Base-by-base conservation (phyloP, 805 yeast genomes). In the Lachancea waltii region DNA sequence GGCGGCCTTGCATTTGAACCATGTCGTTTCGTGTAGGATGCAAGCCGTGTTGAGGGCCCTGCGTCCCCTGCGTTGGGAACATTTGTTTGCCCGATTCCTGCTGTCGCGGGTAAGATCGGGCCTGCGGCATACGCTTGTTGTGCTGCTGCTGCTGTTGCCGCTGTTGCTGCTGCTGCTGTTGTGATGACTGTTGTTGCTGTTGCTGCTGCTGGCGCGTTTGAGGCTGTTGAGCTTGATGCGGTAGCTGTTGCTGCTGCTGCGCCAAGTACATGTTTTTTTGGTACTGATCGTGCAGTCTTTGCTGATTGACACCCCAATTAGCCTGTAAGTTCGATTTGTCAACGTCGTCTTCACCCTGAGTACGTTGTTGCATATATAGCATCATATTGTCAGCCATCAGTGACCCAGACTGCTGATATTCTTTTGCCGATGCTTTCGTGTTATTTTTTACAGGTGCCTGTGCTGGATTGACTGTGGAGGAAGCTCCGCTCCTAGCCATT, bases 191-290 rank as follows among this genome's bases (percentile, higher is more conserved):
- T 22, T 33, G 49, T 7, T 38, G 40, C 29, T 31, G 47, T 19
- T 34, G 49, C 9, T 38, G 45, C 9, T 28, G 36, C 10, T 40
- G 46, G 23, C 40, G 51, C 15, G 43, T 51, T 19, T 47, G 53
- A 21, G 39, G 54, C 23, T 49, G 59, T 29, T 35, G 26, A 27
- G 30, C 37, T 3, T 30, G 11, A 7, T 17, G 38, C n/a, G 27
- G 32, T 23, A 32, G 25, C 28, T 28, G 35, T 15, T 38, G 38
- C 14, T 38, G 41, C 28, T 38, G 41, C 23, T 26, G 33, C 40
- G 25, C 18, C 25, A 31, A 24, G 20, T 24, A 19, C 35, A 23
- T 25, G 14, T 14, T 21, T 17, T 31, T 23, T 17, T 30, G 40
- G 17, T 35, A 35, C 31, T 36, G 35, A 14, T 24, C 40, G 4